Conservation (phyloP, 2,329 filamentous ascomycete genomes). For the Arthroderma sp. region DNA sequence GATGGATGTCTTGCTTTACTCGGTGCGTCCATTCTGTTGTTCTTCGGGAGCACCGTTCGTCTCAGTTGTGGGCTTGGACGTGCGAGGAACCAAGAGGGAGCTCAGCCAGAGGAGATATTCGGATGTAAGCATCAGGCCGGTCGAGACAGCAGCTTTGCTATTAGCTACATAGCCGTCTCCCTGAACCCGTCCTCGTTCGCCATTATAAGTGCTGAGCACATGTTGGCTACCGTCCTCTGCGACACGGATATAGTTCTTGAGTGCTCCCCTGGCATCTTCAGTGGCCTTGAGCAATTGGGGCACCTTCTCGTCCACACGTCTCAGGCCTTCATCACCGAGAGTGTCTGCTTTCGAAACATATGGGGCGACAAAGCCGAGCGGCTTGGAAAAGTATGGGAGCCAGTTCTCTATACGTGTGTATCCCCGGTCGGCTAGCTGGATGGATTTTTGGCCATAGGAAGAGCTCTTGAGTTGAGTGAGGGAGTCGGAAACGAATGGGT, state of each 20-base stretch:
- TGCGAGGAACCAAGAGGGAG: conserved; percentile 7
- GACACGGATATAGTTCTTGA: conserved; percentile 50
- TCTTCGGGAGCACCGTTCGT: neutral
- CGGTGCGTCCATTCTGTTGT: too few relatives aligned
- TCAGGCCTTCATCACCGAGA: conserved; percentile 59
- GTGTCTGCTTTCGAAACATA: conserved; percentile 74
- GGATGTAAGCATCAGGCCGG: conserved; percentile 51
- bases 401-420: conserved; percentile 68
- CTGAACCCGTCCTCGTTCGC: conserved; percentile 36
- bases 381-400: conserved; percentile 62
- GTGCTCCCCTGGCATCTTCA: conserved; percentile 52
- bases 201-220: conserved; percentile 29
- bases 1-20: too few relatives aligned
- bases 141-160: conserved; percentile 57
- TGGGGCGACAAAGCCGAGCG: conserved; percentile 69
- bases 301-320: conserved; percentile 55
- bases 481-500: conserved; percentile 69
- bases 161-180: conserved; percentile 50
- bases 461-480: conserved; percentile 68
- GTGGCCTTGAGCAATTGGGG: conserved; percentile 66
- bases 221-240: conserved; percentile 43
- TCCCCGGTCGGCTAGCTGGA: conserved; percentile 60
- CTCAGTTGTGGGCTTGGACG: conserved; percentile 4
- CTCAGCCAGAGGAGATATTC: conserved; percentile 52
- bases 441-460: conserved; percentile 69